A percentile compares a stretch with the other conserved stretches of the same genome.
phyloP scores from a whole-genome alignment of 2,329 filamentous ascomycete genomes.

The Camptophora hylomeconis region DNA sequence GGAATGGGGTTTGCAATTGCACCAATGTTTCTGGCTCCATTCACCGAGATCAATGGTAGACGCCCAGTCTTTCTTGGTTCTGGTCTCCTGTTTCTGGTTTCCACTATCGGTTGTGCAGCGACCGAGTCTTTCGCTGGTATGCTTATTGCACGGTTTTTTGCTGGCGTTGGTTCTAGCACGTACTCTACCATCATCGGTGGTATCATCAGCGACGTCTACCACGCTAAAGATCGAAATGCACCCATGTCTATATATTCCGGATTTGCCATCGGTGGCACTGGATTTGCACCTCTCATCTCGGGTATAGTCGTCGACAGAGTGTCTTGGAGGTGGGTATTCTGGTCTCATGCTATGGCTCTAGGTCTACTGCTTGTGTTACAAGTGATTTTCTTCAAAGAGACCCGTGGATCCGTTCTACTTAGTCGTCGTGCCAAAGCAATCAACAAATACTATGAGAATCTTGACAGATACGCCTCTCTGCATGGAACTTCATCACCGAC shows the following conservation, averaged over 20 bases:
- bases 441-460: conserved; percentile 65
- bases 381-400: conserved; percentile 64
- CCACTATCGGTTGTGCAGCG: conserved; percentile 57
- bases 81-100: conserved; percentile 54
- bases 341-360: conserved; percentile 63
- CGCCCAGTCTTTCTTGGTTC: conserved; percentile 68
- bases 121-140: conserved; percentile 59
- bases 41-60: conserved; percentile 78
- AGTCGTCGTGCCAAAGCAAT: conserved; percentile 59
- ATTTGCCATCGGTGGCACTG: conserved; percentile 63
- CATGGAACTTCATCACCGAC: conserved; percentile 32
- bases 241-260: conserved; percentile 87
- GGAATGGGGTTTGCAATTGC: conserved; percentile 68
- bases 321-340: conserved; percentile 79
- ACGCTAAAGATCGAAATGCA: conserved; percentile 64
- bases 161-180: conserved; percentile 55
- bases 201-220: conserved; percentile 76
- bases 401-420: conserved; percentile 65
- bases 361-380: conserved; percentile 52
- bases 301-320: conserved; percentile 55
- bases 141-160: conserved; percentile 61
- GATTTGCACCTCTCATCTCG: conserved; percentile 59
- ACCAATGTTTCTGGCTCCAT: conserved; percentile 78
- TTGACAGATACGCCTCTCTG: conserved; percentile 30
- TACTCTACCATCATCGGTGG: conserved; percentile 91